Evolutionary conservation across 2,329 filamentous ascomycete species (phyloP).

Genomic region (Nothopassalora personata): DNA sequence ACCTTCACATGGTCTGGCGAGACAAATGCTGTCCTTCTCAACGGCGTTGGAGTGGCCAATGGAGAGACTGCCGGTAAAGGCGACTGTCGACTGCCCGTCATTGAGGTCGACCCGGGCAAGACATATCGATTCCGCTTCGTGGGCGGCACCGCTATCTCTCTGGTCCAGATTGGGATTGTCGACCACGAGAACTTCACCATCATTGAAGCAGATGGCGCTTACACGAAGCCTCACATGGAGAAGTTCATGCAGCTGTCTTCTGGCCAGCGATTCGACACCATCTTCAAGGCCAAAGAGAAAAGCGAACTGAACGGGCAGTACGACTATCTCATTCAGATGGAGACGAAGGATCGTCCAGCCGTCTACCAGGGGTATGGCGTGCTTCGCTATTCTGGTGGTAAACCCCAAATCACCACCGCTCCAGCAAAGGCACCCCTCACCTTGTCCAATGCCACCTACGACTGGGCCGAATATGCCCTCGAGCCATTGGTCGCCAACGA

Average conservation of each 20-base stretch:
- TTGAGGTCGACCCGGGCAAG: constrained; percentile 55
- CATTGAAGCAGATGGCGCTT: constrained; percentile 54
- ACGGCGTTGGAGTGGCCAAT: constrained; percentile 41
- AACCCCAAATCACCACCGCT: constrained; percentile 14
- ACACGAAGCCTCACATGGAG: constrained; percentile 46
- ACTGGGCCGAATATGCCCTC: constrained; percentile 38
- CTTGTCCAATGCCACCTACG: constrained; percentile 32
- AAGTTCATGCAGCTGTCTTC: constrained; percentile 51
- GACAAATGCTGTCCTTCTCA: constrained; percentile 52
- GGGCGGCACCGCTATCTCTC: constrained; percentile 51
- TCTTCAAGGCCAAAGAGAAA: constrained; percentile 50
- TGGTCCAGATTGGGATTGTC: constrained; percentile 52
- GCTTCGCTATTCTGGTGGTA: constrained; percentile 38
- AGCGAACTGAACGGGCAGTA: constrained; percentile 40
- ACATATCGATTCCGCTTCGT: constrained; percentile 60
- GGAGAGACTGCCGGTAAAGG: constrained; percentile 17
- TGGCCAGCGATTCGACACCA: constrained; percentile 57
- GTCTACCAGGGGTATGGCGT: constrained; percentile 47
- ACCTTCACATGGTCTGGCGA: constrained; percentile 57
- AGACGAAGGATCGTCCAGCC: constrained; percentile 47
- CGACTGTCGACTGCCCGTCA: constrained; percentile 35
- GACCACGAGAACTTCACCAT: constrained; percentile 52
- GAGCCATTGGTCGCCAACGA: constrained; percentile 30
- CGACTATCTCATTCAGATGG: constrained; percentile 44
- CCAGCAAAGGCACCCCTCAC: constrained; percentile 25